Evolutionary conservation across 2,329 filamentous ascomycete genomes (phyloP).

Genomic region (Ceratocystis cacaofunesta): DNA sequence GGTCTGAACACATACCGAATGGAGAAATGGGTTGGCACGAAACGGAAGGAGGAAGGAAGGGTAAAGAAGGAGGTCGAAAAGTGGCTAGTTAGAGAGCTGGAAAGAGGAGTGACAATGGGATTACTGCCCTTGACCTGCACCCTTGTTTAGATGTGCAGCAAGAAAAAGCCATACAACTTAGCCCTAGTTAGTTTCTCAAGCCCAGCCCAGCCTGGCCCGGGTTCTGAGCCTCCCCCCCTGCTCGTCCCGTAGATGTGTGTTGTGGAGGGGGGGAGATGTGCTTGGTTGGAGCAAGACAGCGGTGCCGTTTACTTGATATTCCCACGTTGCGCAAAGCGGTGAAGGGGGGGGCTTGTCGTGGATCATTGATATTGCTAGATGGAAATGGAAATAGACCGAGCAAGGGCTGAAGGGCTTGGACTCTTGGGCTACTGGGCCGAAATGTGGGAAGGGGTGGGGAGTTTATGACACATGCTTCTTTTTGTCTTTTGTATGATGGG

Average conservation of each 20-base stretch:
- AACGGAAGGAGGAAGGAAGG: neutral
- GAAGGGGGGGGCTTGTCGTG: neutral
- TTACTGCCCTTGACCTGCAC: neutral
- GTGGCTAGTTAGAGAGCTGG: neutral
- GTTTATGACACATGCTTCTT: neutral
- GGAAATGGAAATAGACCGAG: neutral
- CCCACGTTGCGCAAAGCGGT: slow-evolving; percentile 4
- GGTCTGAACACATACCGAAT: neutral
- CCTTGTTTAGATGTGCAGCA: neutral
- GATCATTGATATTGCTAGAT: neutral
- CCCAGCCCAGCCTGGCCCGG: no score
- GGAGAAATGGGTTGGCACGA: neutral
- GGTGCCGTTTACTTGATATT: neutral
- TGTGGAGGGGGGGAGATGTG: neutral
- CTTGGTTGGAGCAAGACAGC: neutral
- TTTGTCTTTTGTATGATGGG: neutral
- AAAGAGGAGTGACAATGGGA: neutral
- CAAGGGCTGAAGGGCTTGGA: neutral
- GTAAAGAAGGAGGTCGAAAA: neutral
- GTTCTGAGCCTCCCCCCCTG: neutral
- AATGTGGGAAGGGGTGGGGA: neutral
- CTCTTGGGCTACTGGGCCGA: neutral
- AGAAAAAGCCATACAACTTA: neutral
- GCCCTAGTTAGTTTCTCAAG: neutral
- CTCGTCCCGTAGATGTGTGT: neutral